Evolutionary conservation across 139 green algal species (phyloP), one percentile per base, ranked within the genome.

Genomic region (Limnomonas spitsbergensis): DNA sequence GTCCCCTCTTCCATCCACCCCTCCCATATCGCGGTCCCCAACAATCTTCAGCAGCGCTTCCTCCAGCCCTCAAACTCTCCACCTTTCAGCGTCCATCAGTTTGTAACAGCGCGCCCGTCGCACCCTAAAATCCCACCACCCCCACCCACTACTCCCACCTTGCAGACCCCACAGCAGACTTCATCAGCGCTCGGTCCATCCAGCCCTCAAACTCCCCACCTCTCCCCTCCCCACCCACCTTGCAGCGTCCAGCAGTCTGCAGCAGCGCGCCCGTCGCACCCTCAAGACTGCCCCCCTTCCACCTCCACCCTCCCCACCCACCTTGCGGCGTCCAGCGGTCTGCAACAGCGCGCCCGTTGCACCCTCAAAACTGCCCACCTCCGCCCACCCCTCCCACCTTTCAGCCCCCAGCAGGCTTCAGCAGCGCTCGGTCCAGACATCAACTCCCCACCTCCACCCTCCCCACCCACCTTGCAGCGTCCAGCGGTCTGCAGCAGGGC

Each of bases 241-340:
- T 40, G 61, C 71, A 54, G 29, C 56, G 35, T 0, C 29, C 52
- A 1, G 56, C 82, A 29, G 72, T 66, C 69, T 79, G 53, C 3
- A 40, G 40, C 24, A 81, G 53, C 37, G 81, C 82, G 2, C 29
- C 75, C 1, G 69, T 47, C 24, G 74, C 78, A 42, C 70, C 82
- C 20, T 7, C 47, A 27, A 73, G 71, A 1, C 69, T 35, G 2
- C 66, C 42, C 0, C 27, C 61, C 32, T 69, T 67, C n/a, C n/a
- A n/a, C n/a, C n/a, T n/a, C n/a, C n/a, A n/a, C n/a, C n/a, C n/a
- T n/a, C n/a, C n/a, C n/a, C n/a, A n/a, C n/a, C n/a, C n/a, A n/a
- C n/a, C n/a, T n/a, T n/a, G n/a, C n/a, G n/a, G n/a, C n/a, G n/a
- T n/a, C n/a, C n/a, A n/a, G n/a, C n/a, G n/a, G n/a, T n/a, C n/a